Evolutionary conservation across 2,329 filamentous ascomycete species (phyloP).

Genomic region (Fusarium sp.): DNA sequence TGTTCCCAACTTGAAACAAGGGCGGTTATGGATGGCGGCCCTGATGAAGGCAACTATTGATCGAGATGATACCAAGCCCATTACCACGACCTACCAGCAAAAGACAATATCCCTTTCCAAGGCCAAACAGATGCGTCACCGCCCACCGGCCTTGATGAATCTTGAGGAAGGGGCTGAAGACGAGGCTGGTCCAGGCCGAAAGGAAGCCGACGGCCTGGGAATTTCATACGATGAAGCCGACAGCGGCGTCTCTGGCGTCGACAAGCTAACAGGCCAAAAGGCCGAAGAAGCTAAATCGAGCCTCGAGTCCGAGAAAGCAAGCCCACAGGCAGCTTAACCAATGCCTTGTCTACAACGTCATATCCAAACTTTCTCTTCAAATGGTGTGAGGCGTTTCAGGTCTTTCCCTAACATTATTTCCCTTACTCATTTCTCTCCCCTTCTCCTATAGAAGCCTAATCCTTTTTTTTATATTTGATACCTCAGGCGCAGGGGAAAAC

Average conservation of each 20-base stretch:
- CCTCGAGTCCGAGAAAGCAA: slow-evolving; percentile 44
- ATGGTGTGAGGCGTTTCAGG: slow-evolving; percentile 27
- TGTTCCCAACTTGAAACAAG: slow-evolving; percentile 87
- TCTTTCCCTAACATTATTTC: slow-evolving; percentile 24
- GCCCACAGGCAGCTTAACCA: slow-evolving; percentile 41
- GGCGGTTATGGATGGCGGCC: slow-evolving; percentile 96
- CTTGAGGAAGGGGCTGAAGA: slow-evolving; percentile 59
- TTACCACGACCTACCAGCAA: slow-evolving; percentile 94
- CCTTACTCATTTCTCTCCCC: slow-evolving; percentile 12
- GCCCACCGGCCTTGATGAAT: slow-evolving; percentile 89
- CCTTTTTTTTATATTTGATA: slow-evolving; percentile 32
- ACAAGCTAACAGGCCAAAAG: slow-evolving; percentile 51
- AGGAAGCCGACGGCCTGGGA: slow-evolving; percentile 53
- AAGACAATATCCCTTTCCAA: slow-evolving; percentile 95
- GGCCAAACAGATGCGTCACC: slow-evolving; percentile 86
- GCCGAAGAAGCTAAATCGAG: slow-evolving; percentile 48
- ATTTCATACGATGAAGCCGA: slow-evolving; percentile 57
- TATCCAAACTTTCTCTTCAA: slow-evolving; percentile 5
- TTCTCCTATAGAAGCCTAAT: slow-evolving; percentile 37
- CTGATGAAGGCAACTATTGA: slow-evolving; percentile 99
- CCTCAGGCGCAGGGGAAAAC: slow-evolving; percentile 28
- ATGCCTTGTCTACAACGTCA: neutral
- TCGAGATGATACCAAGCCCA: slow-evolving; percentile 80
- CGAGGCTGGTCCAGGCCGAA: slow-evolving; percentile 37
- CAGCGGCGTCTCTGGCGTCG: slow-evolving; percentile 56